A percentile compares a stretch with the other conserved stretches of the same genome.
Evolutionary conservation across 129 eudicot species (phyloP).

Genomic region (Oenanthe sinensis): DNA sequence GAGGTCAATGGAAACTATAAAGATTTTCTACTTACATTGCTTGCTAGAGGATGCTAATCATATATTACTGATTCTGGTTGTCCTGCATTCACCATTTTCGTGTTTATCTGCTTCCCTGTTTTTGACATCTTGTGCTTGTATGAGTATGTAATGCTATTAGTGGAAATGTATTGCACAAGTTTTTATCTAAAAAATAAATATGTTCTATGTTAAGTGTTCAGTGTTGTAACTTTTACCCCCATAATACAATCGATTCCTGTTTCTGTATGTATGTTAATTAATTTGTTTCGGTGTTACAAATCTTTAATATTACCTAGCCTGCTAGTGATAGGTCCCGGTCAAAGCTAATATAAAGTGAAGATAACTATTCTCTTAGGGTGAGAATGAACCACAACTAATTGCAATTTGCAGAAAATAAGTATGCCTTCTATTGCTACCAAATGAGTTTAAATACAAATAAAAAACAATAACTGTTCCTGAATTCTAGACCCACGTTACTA

Average conservation of each 20-base stretch:
- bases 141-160: neutral
- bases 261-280: neutral
- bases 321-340: too few species aligned
- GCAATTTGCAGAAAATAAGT: too few species aligned
- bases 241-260: neutral
- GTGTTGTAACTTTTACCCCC: neutral
- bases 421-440: too few species aligned
- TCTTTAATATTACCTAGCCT: too few species aligned
- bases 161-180: neutral
- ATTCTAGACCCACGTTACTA: too few species aligned
- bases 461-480: too few species aligned
- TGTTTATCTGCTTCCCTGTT: neutral
- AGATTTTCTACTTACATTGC: slow-evolving; percentile 54
- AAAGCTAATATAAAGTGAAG: too few species aligned
- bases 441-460: too few species aligned
- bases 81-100: neutral
- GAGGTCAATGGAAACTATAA: slow-evolving; percentile 51
- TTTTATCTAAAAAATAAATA: neutral
- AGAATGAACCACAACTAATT: too few species aligned
- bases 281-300: too few species aligned
- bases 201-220: neutral
- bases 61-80: neutral
- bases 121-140: neutral
- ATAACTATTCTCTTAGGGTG: too few species aligned
- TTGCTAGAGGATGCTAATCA: slow-evolving; percentile 33